Base-by-base conservation (phyloP, 352 stramenopile genomes). In the Phytophthora brassicae region DNA sequence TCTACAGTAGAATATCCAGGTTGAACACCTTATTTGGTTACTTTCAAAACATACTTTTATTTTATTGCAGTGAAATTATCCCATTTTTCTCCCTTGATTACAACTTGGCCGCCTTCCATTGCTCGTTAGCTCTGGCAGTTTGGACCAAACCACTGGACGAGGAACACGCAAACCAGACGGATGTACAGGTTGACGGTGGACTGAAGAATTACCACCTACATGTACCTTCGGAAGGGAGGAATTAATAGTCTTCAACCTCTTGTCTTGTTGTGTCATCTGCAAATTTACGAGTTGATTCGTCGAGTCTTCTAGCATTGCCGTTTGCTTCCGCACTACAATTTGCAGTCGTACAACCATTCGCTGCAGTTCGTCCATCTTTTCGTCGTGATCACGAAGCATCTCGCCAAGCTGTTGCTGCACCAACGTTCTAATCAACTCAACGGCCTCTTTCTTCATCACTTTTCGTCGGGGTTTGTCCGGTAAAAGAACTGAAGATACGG, bases 361-460 rank as follows among this genome's bases (percentile, higher is more conserved):
- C 56, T 83, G 72, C 11, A 84, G 64, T 12, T 81, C 72, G 26
- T 56, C 56, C 57, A 84, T 64, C 52, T 79, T 79, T 24, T 56
- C 58, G 23, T 84, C 72, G 22, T 78, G 72, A 2, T 68, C 72
- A 6, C 57, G 69, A 3, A 84, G 56, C 26, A 68, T 77, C 16
- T 70, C 63, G 9, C 72, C 52, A 23, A 84, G 47, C 41, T 81
- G 72, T 33, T 77, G 61, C 36, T 77, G 65, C 23, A 84, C 75
- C 6, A 84, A 26, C 19, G 24, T 47, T 39, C 72, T 80, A 50
- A 83, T 69, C 20, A 80, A 46, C 2, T 74, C 66, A 14, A 80
- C 55, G 0, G 71, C 74, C 28, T 83, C 68, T 64, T 75, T 79
- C 48, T 80, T 80, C 71, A 83, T 83, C 29, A 83, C 70, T 39